phyloP scores from a whole-genome alignment of 805 yeast species.

The Zygosaccharomyces pseudorouxii region DNA sequence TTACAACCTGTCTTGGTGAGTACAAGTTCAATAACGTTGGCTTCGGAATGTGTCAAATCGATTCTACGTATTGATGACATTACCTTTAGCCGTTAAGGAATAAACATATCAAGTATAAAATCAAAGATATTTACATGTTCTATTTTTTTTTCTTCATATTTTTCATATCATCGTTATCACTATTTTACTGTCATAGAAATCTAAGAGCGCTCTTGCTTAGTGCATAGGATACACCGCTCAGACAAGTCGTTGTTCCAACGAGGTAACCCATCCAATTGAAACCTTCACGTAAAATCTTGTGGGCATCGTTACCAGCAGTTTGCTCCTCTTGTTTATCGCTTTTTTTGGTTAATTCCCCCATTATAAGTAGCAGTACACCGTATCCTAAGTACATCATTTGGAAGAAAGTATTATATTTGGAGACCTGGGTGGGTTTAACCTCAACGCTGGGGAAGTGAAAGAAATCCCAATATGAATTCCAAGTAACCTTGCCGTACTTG shows the following conservation, averaged over 20 bases:
- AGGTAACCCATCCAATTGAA: conserved; percentile 44
- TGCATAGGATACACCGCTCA: conserved; percentile 75
- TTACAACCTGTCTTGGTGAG: conserved; percentile 94
- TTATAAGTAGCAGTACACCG: conserved; percentile 42
- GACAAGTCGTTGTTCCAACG: conserved; percentile 65
- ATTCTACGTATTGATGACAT: conserved; percentile 96
- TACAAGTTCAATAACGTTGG: conserved; percentile 89
- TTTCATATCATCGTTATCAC: background rate
- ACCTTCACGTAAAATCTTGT: conserved; percentile 10
- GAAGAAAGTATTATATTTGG: conserved; percentile 83
- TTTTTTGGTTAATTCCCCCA: conserved; percentile 9
- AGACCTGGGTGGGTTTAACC: conserved; percentile 80
- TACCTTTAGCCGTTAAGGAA: conserved; percentile 69
- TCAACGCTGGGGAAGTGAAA: conserved; percentile 70
- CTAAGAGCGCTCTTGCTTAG: conserved; percentile 67
- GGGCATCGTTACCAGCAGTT: background rate
- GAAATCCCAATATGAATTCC: conserved; percentile 70
- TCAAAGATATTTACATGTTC: conserved; percentile 6
- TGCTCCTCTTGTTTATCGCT: conserved; percentile 12
- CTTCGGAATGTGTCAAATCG: conserved; percentile 94
- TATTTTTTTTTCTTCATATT: background rate
- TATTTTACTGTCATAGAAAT: conserved; percentile 33
- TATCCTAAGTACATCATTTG: conserved; percentile 86
- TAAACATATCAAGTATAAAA: background rate
- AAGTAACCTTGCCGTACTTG: conserved; percentile 39